A percentile compares a stretch with the other conserved stretches of the same genome.
phyloP scores from a whole-genome alignment of 2,329 filamentous ascomycete species.

The Hypoxylon sp. region DNA sequence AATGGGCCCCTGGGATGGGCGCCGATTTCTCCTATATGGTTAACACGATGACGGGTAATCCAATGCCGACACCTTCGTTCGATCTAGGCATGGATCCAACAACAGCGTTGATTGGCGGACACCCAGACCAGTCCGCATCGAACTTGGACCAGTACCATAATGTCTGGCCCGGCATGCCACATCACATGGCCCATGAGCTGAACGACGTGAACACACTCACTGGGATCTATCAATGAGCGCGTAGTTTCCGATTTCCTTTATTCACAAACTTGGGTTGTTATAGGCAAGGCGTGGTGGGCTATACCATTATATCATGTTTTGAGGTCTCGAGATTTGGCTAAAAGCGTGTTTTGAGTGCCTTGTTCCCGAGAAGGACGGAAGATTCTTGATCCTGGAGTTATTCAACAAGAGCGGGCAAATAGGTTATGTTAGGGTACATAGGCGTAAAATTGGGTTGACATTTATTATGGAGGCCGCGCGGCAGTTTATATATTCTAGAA shows the following conservation, averaged over 20 bases:
- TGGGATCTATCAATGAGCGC: slow-evolving; percentile 40
- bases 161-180: slow-evolving; percentile 41
- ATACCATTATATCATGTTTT: slow-evolving; percentile 19
- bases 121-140: slow-evolving; percentile 27
- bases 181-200: slow-evolving; percentile 34
- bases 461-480: not conserved
- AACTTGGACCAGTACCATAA: slow-evolving; percentile 38
- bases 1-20: slow-evolving; percentile 48
- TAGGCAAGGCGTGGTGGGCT: not conserved
- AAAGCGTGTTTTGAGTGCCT: slow-evolving; percentile 1
- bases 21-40: slow-evolving; percentile 54
- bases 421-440: not conserved
- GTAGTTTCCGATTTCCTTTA: not conserved
- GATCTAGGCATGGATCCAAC: slow-evolving; percentile 37
- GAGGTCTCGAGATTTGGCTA: not conserved
- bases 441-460: not conserved
- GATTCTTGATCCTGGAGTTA: slow-evolving; percentile 1
- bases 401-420: not conserved
- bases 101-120: slow-evolving; percentile 26
- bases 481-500: not conserved
- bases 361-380: not conserved
- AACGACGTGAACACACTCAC: slow-evolving; percentile 35
- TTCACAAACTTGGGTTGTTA: not conserved
- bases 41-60: slow-evolving; percentile 52
- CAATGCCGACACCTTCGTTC: slow-evolving; percentile 27